Percentiles rank a stretch among this genome's conserved stretches.
Evolutionary conservation across 805 yeast species (phyloP).

Genomic region (Starmerella tilneyi): DNA sequence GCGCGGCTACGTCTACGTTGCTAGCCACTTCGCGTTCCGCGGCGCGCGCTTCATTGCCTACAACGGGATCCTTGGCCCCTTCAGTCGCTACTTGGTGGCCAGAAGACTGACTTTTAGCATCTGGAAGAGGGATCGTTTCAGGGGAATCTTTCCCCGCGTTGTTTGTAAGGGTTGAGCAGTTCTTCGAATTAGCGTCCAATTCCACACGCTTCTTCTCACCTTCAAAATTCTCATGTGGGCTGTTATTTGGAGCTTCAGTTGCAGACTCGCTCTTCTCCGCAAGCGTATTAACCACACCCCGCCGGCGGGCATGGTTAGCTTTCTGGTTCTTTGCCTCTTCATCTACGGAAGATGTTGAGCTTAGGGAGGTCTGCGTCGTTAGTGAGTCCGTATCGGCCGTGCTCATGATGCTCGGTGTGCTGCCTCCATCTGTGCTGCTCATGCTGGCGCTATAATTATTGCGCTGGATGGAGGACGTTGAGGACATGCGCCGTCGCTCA

Average conservation of each 20-base stretch:
- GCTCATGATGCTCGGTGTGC: slow-evolving; percentile 11
- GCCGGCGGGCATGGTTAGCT: background rate
- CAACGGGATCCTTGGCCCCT: no score
- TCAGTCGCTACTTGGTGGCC: no score
- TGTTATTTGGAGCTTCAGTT: background rate
- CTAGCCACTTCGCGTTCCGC: no score
- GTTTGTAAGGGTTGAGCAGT: no score
- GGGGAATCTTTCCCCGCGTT: no score
- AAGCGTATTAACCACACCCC: background rate
- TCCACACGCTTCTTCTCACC: no score
- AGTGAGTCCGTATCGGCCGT: slow-evolving; percentile 13
- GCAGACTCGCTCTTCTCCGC: background rate
- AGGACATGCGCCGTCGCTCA: slow-evolving; percentile 2
- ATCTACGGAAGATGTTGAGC: slow-evolving; percentile 6
- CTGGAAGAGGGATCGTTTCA: no score
- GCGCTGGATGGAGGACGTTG: slow-evolving; percentile 2
- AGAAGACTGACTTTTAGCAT: no score
- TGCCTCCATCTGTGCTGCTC: slow-evolving; percentile 19
- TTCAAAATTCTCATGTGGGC: no score
- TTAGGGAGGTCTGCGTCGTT: slow-evolving; percentile 17
- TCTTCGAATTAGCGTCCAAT: no score
- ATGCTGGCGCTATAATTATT: slow-evolving; percentile 8
- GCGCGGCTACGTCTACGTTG: no score
- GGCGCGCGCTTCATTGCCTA: no score
- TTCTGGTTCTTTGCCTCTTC: background rate